phyloP scores from a whole-genome alignment of 2,329 filamentous ascomycete genomes.

The Aspergillus sergii region DNA sequence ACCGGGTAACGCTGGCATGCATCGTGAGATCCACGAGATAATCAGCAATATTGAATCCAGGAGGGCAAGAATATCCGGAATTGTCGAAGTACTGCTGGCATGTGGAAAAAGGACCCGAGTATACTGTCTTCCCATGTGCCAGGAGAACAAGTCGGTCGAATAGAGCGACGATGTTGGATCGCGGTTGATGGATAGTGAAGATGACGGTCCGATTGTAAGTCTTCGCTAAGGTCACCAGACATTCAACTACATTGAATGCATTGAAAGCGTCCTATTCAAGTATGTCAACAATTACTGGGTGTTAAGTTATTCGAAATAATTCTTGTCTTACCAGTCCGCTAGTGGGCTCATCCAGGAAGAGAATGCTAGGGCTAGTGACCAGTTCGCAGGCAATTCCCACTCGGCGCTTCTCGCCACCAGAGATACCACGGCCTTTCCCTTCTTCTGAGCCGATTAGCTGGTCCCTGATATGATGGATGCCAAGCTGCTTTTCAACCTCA shows the following conservation, averaged over 20 bases:
- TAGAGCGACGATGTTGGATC: slow-evolving; percentile 96
- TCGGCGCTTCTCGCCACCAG: slow-evolving; percentile 92
- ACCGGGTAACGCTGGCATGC: slow-evolving; percentile 72
- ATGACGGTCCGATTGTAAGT: slow-evolving; percentile 96
- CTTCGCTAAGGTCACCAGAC: slow-evolving; percentile 89
- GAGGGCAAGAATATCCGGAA: slow-evolving; percentile 88
- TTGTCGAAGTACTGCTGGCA: slow-evolving; percentile 93
- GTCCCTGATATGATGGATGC: slow-evolving; percentile 90
- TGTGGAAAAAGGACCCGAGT: slow-evolving; percentile 83
- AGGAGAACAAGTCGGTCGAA: slow-evolving; percentile 93
- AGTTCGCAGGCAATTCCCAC: slow-evolving; percentile 97
- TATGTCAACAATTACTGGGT: slow-evolving; percentile 11
- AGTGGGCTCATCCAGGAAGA: slow-evolving; percentile 96
- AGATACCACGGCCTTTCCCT: slow-evolving; percentile 90
- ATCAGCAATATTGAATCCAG: slow-evolving; percentile 98
- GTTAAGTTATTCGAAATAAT: too few species aligned
- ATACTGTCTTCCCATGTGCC: slow-evolving; percentile 86
- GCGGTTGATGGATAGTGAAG: slow-evolving; percentile 96
- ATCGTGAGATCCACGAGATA: slow-evolving; percentile 97
- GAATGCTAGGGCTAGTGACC: slow-evolving; percentile 93
- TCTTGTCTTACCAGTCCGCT: slow-evolving; percentile 67
- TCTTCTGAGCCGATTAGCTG: slow-evolving; percentile 96
- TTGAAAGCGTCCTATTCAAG: slow-evolving; percentile 78
- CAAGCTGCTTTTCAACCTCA: slow-evolving; percentile 94
- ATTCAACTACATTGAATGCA: slow-evolving; percentile 97